Evolutionary conservation across 2,329 filamentous ascomycete genomes (phyloP).

Genomic region (Botrytis galanthina): DNA sequence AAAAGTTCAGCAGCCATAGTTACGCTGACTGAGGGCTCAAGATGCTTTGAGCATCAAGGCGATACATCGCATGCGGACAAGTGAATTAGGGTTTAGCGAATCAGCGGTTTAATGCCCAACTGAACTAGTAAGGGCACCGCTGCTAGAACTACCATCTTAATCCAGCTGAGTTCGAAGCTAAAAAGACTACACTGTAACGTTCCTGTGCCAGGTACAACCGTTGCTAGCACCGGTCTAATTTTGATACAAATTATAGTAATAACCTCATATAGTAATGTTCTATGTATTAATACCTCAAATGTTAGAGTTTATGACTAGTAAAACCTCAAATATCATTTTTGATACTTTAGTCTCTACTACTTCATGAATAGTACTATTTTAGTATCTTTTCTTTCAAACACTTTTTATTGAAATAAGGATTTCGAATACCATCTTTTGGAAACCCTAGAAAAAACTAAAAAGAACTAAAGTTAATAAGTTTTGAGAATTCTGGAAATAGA

Average conservation of each 20-base stretch:
- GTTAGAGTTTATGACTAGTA: neutral
- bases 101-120: too few relatives aligned
- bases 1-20: neutral
- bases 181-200: neutral
- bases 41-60: too few relatives aligned
- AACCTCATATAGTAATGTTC: neutral
- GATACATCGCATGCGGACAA: too few relatives aligned
- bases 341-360: neutral
- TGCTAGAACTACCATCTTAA: neutral
- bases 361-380: too few relatives aligned
- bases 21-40: neutral
- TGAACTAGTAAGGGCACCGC: neutral
- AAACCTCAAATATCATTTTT: neutral
- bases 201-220: neutral
- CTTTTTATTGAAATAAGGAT: too few relatives aligned
- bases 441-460: too few relatives aligned
- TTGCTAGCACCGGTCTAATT: neutral
- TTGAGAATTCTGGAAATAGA: too few relatives aligned
- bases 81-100: too few relatives aligned
- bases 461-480: too few relatives aligned
- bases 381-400: too few relatives aligned
- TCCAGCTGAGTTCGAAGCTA: neutral
- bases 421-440: too few relatives aligned
- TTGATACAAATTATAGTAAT: neutral
- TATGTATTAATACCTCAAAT: neutral